Conservation (phyloP, 148 eudicot species). For the Dysphania ambrosioides region DNA sequence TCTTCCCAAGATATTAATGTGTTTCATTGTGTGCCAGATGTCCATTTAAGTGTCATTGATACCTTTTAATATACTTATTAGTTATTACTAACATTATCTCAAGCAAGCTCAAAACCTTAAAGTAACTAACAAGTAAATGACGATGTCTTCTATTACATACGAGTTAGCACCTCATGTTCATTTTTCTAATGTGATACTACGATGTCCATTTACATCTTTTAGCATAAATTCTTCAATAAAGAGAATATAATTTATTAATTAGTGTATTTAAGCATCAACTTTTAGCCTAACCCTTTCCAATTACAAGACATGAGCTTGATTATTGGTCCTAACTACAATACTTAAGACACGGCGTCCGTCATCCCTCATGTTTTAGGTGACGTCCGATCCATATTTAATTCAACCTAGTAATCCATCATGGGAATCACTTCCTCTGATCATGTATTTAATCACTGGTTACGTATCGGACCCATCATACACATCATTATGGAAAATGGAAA, state of each 20-base stretch:
- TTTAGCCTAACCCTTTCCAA: neutral
- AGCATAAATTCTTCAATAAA: neutral
- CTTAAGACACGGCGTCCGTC: neutral
- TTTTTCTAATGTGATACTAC: too few species aligned
- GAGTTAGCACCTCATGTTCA: too few species aligned
- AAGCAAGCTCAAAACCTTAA: too few species aligned
- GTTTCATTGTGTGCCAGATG: too few species aligned
- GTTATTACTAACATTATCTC: too few species aligned
- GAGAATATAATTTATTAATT: too few species aligned
- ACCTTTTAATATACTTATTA: too few species aligned
- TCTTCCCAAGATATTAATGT: too few species aligned
- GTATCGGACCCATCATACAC: too few species aligned
- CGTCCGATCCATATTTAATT: neutral
- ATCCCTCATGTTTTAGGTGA: neutral
- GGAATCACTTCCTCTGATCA: neutral
- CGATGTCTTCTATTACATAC: too few species aligned
- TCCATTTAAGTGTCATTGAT: too few species aligned
- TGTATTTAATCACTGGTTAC: neutral
- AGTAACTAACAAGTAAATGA: too few species aligned
- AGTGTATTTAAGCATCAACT: neutral
- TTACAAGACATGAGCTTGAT: neutral
- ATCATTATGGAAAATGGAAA: neutral
- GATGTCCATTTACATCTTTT: neutral
- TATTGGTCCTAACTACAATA: neutral
- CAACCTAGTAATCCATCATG: neutral